A percentile compares a stretch with the other conserved stretches of the same genome.
Conservation (phyloP, 148 eudicot species). For the Beta vulgaris region DNA sequence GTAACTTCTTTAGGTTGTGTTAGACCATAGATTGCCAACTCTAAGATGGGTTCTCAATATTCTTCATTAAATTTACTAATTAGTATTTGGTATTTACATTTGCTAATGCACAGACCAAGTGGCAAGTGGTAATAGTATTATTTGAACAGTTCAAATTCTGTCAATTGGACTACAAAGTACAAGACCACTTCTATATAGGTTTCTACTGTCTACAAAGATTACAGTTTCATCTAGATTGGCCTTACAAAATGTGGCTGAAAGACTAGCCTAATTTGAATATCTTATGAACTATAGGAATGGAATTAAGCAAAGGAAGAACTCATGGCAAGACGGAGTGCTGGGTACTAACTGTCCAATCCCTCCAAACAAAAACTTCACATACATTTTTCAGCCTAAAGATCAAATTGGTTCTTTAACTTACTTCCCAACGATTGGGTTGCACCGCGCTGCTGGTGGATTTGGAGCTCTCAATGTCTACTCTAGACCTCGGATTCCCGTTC, state of each 20-base stretch:
- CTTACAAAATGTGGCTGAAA: background rate
- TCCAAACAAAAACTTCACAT: slow-evolving; percentile 73
- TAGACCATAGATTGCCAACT: too few species aligned
- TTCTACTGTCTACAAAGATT: background rate
- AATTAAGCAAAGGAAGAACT: slow-evolving; percentile 92
- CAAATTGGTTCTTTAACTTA: slow-evolving; percentile 92
- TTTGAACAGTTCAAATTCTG: too few species aligned
- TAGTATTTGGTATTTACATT: too few species aligned
- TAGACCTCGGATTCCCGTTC: slow-evolving; percentile 75
- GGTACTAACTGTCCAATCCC: slow-evolving; percentile 97
- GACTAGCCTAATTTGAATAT: background rate
- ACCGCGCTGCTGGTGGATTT: slow-evolving; percentile 85
- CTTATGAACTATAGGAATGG: slow-evolving; percentile 60
- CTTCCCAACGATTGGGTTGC: slow-evolving; percentile 82
- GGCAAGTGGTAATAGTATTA: too few species aligned
- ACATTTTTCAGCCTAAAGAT: slow-evolving; percentile 87
- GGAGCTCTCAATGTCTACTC: slow-evolving; percentile 82
- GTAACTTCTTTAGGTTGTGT: too few species aligned
- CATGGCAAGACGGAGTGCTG: slow-evolving; percentile 96
- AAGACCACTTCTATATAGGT: background rate
- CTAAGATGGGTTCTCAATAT: too few species aligned
- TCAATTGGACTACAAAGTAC: background rate
- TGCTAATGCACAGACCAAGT: too few species aligned
- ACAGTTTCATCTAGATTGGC: background rate
- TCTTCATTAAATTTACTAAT: too few species aligned